phyloP scores from a whole-genome alignment of 2,329 filamentous ascomycete species.

The Microdochium bolleyi region DNA sequence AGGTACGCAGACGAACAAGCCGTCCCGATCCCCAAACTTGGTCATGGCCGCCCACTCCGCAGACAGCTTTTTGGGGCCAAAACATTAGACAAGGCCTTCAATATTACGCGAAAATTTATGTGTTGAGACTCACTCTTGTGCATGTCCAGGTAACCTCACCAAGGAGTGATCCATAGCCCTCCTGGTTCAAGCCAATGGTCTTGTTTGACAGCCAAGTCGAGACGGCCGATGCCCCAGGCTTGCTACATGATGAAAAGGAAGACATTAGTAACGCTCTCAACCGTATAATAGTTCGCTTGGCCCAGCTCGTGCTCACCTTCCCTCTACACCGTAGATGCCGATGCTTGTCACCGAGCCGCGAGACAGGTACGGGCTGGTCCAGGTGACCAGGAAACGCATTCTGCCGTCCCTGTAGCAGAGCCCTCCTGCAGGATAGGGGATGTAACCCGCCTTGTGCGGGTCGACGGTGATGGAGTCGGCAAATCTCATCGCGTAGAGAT shows the following conservation, averaged over 20 bases:
- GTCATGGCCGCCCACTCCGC: constrained; percentile 32
- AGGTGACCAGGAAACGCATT: constrained; percentile 33
- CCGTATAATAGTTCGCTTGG: no score
- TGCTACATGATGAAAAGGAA: constrained; percentile 18
- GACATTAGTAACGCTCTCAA: no score
- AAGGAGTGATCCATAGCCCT: constrained; percentile 32
- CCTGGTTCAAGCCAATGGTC: constrained; percentile 28
- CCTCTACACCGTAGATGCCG: constrained; percentile 35
- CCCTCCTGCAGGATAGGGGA: constrained; percentile 35
- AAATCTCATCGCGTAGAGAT: constrained; percentile 27
- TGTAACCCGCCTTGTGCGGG: constrained; percentile 38
- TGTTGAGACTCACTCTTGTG: constrained; percentile 20
- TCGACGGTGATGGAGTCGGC: constrained; percentile 39
- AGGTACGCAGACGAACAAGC: constrained; percentile 28
- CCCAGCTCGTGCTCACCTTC: constrained; percentile 18
- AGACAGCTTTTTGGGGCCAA: constrained; percentile 23
- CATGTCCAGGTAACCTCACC: constrained; percentile 35
- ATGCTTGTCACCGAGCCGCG: constrained; percentile 29
- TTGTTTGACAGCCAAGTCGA: constrained; percentile 34
- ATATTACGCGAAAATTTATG: background rate
- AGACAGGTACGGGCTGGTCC: constrained; percentile 31
- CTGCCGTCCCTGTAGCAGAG: constrained; percentile 34
- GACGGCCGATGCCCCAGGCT: constrained; percentile 35
- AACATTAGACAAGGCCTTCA: background rate
- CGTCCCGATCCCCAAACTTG: constrained; percentile 11